Evolutionary conservation across 2,329 filamentous ascomycete genomes (phyloP).

Genomic region (Gaeumannomyces sp.): DNA sequence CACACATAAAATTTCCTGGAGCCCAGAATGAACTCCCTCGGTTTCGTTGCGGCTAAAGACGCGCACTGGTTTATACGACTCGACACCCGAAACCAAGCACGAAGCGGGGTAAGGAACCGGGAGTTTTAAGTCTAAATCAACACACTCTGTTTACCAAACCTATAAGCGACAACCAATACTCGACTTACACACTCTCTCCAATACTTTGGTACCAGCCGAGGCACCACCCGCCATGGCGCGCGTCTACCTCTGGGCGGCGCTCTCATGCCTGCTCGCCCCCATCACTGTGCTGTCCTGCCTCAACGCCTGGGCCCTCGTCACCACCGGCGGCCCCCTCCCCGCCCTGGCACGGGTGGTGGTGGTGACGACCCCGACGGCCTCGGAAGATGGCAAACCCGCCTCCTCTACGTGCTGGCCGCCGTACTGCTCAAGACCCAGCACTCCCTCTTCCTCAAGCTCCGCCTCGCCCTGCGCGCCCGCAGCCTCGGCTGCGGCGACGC

Average conservation of each 20-base stretch:
- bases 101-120: too few species aligned
- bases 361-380: too few species aligned
- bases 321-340: background rate
- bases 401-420: background rate
- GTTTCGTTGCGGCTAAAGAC: too few species aligned
- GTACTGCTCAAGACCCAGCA: constrained; percentile 3
- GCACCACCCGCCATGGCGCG: background rate
- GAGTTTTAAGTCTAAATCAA: too few species aligned
- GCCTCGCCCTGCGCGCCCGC: constrained; percentile 20
- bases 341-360: background rate
- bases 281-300: background rate
- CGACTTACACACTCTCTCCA: too few species aligned
- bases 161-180: too few species aligned
- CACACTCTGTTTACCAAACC: too few species aligned
- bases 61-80: too few species aligned
- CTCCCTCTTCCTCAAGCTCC: background rate
- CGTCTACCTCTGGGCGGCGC: constrained; percentile 1
- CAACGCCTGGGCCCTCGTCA: background rate
- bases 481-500: constrained; percentile 41
- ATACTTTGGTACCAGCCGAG: background rate
- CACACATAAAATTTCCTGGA: too few species aligned
- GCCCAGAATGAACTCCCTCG: too few species aligned
- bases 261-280: constrained; percentile 2
- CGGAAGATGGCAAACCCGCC: background rate
- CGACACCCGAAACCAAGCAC: too few species aligned